These are phyloP conservation scores for Bruguiera hainesii DNA, from an alignment of 441 rosid genomes.

Conservation along the genomic window DNA sequence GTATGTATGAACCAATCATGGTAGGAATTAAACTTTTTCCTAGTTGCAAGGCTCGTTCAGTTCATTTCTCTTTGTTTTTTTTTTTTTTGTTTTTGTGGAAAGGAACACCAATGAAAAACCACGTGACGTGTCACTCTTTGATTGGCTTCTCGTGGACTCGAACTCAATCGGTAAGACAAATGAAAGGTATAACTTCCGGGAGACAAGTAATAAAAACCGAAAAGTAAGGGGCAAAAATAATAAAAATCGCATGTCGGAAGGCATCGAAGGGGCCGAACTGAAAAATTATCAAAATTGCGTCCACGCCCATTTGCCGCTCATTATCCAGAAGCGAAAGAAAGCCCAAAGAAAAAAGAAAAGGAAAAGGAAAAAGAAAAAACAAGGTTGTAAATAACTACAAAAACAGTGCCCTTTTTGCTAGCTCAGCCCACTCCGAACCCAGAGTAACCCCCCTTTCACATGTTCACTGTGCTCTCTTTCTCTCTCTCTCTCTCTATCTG, in stretches of 20 bases:
- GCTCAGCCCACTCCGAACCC: constrained; percentile 6
- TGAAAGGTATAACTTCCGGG: background rate
- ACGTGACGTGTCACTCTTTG: constrained; percentile 2
- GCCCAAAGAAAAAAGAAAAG: background rate
- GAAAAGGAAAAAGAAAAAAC: constrained; percentile 2
- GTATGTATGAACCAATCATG: too few species aligned
- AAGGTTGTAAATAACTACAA: constrained; percentile 21
- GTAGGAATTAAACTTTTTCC: too few species aligned
- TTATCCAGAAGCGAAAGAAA: background rate
- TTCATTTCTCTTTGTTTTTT: background rate
- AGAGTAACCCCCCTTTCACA: constrained; percentile 26
- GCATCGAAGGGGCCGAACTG: background rate
- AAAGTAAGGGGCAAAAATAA: background rate
- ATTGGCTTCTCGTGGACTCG: constrained; percentile 4
- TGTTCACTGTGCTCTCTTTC: background rate
- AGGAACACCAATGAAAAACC: background rate
- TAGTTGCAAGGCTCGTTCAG: too few species aligned
- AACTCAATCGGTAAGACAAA: constrained; percentile 7
- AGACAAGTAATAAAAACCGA: background rate
- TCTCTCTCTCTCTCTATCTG: background rate
- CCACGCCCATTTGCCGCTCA: background rate
- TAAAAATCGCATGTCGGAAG: background rate
- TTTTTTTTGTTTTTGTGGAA: background rate
- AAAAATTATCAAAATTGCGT: background rate
- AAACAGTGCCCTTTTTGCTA: constrained; percentile 12